A percentile compares a stretch with the other conserved stretches of the same genome.
phyloP scores from a whole-genome alignment of 1,284 basidiomycete species.

The Ceratobasidium sp. region DNA sequence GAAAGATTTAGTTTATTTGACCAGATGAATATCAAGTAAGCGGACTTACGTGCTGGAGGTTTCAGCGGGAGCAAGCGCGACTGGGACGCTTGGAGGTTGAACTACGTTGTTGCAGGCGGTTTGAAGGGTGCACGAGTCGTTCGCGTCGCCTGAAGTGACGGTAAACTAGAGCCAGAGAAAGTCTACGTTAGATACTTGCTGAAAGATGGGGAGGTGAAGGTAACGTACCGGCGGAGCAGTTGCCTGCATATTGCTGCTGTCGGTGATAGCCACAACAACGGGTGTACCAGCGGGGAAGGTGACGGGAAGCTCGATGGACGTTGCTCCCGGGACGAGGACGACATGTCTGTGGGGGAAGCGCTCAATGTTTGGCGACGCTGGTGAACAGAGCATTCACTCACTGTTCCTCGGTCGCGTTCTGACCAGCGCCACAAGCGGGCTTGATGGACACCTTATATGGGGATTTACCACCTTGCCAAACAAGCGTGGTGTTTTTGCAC shows the following conservation, averaged over 20 bases:
- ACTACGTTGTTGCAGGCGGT: slow-evolving; percentile 12
- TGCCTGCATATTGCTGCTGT: slow-evolving; percentile 36
- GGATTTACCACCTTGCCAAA: slow-evolving; percentile 62
- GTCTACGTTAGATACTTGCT: neutral
- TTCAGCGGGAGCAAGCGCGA: neutral
- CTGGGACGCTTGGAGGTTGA: slow-evolving; percentile 21
- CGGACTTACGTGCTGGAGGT: slow-evolving; percentile 14
- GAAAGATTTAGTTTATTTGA: no score
- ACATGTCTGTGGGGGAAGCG: neutral
- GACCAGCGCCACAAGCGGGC: slow-evolving; percentile 38
- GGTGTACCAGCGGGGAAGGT: slow-evolving; percentile 7
- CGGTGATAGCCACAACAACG: slow-evolving; percentile 11
- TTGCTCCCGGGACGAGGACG: slow-evolving; percentile 7
- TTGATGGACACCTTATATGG: slow-evolving; percentile 69
- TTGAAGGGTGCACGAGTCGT: slow-evolving; percentile 33
- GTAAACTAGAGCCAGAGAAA: neutral
- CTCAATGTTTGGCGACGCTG: neutral
- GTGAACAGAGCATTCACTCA: neutral
- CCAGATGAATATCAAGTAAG: no score
- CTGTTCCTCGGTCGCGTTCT: slow-evolving; percentile 28
- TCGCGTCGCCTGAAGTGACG: slow-evolving; percentile 25
- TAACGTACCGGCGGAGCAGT: slow-evolving; percentile 27
- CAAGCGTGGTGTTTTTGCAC: slow-evolving; percentile 66
- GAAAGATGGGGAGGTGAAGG: neutral
- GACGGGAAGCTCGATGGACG: slow-evolving; percentile 27